Percentiles rank a stretch among this genome's conserved stretches.
Conservation (phyloP, 768 basidiomycete species). For the Kwoniella botswanensis region DNA sequence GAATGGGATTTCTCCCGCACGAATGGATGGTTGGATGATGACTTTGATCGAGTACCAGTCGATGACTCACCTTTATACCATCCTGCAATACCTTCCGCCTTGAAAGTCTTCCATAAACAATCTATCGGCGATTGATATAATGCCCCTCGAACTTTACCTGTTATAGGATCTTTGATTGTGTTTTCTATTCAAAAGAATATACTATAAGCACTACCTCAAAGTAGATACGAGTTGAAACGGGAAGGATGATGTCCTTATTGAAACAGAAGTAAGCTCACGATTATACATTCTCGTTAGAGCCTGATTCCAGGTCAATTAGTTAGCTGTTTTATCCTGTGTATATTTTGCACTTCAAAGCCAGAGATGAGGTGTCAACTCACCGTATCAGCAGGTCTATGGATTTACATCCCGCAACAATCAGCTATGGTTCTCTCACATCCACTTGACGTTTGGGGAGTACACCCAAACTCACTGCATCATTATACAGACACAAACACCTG, state of each 20-base stretch:
- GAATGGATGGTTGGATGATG: too few relatives aligned
- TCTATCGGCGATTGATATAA: conserved; percentile 92
- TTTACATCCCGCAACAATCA: background rate
- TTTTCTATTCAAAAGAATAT: conserved; percentile 38
- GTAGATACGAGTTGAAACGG: background rate
- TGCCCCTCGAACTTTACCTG: conserved; percentile 64
- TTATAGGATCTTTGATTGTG: conserved; percentile 55
- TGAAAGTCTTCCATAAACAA: conserved; percentile 94
- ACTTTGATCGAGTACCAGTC: background rate
- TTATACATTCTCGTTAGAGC: conserved; percentile 95
- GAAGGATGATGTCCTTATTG: too few relatives aligned
- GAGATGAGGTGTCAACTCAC: conserved; percentile 18
- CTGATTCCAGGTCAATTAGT: conserved; percentile 57
- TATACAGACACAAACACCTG: conserved; percentile 88
- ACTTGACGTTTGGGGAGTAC: background rate
- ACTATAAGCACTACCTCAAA: background rate
- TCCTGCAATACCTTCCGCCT: conserved; percentile 84
- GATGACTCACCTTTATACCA: conserved; percentile 82
- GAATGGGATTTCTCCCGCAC: too few relatives aligned
- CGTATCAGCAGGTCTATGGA: conserved; percentile 44
- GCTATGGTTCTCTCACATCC: background rate
- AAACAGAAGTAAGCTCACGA: conserved; percentile 56
- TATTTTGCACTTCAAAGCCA: background rate
- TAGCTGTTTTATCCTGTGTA: conserved; percentile 12
- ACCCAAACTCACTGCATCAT: conserved; percentile 78